A percentile compares a stretch with the other conserved stretches of the same genome.
phyloP scores from a whole-genome alignment of 352 stramenopile genomes.

The Phytopythium vexans region DNA sequence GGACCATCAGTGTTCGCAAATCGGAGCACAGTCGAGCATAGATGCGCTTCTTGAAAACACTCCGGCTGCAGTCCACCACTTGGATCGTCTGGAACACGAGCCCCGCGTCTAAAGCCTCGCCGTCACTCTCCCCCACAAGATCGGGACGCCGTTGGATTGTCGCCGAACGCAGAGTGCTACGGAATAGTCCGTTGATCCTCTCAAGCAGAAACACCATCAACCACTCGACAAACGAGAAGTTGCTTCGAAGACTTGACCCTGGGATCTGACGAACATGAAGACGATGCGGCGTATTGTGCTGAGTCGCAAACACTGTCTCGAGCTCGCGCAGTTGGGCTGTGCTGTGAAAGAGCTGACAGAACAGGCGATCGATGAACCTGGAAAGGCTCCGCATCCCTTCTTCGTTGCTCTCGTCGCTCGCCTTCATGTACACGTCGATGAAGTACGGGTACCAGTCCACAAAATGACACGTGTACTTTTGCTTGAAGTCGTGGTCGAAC shows the following conservation, averaged over 20 bases:
- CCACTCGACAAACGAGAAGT: conserved; percentile 51
- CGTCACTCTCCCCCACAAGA: background rate
- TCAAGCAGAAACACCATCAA: conserved; percentile 64
- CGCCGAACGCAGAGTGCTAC: conserved; percentile 55
- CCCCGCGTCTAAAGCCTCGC: background rate
- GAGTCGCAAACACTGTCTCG: conserved; percentile 35
- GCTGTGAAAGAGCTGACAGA: conserved; percentile 85
- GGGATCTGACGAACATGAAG: background rate
- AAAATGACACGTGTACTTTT: conserved; percentile 79
- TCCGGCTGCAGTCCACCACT: conserved; percentile 60
- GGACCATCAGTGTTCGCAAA: conserved; percentile 69
- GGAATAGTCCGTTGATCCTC: conserved; percentile 64
- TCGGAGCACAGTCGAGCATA: conserved; percentile 82
- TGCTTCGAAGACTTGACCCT: background rate
- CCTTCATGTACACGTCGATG: conserved; percentile 62
- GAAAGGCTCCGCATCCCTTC: conserved; percentile 74
- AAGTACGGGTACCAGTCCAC: conserved; percentile 81
- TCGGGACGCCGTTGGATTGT: conserved; percentile 32
- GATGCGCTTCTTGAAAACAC: conserved; percentile 75
- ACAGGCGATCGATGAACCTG: conserved; percentile 79
- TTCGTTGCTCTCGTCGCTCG: conserved; percentile 70
- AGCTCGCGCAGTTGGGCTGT: conserved; percentile 70
- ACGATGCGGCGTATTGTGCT: background rate
- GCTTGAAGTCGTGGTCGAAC: conserved; percentile 80
- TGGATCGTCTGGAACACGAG: conserved; percentile 37